A percentile compares a stretch with the other conserved stretches of the same genome.
Evolutionary conservation across 257 asterid genomes (phyloP).

Genomic region (Petunia secreta): DNA sequence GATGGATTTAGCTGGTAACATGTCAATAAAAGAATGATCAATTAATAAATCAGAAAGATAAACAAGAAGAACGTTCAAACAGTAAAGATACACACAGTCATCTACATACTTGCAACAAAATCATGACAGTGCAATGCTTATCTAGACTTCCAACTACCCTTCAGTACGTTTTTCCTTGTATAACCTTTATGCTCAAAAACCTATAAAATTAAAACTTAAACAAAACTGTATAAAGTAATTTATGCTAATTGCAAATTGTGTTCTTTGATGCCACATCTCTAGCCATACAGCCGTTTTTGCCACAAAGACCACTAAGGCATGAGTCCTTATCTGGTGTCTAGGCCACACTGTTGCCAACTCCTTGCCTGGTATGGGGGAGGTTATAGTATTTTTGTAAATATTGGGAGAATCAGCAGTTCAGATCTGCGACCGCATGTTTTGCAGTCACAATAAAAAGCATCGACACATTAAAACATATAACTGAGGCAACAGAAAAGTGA

Average conservation of each 20-base stretch:
- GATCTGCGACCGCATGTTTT: no score
- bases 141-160: neutral
- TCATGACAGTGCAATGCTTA: neutral
- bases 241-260: constrained; percentile 12
- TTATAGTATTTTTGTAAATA: no score
- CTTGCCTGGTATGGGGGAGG: no score
- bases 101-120: neutral
- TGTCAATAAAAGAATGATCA: constrained; percentile 31
- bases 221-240: neutral
- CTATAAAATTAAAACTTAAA: neutral
- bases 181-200: neutral
- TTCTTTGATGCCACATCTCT: neutral
- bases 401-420: no score
- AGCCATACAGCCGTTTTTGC: neutral
- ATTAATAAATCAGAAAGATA: neutral
- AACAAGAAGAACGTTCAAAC: neutral
- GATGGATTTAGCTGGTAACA: constrained; percentile 55
- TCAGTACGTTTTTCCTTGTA: neutral
- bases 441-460: neutral
- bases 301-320: constrained; percentile 8
- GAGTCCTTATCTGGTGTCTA: neutral
- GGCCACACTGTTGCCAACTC: neutral
- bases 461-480: neutral
- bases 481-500: neutral
- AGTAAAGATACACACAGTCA: neutral